Base-by-base conservation (phyloP, 306 rosid genomes). In the Ceratonia siliqua region DNA sequence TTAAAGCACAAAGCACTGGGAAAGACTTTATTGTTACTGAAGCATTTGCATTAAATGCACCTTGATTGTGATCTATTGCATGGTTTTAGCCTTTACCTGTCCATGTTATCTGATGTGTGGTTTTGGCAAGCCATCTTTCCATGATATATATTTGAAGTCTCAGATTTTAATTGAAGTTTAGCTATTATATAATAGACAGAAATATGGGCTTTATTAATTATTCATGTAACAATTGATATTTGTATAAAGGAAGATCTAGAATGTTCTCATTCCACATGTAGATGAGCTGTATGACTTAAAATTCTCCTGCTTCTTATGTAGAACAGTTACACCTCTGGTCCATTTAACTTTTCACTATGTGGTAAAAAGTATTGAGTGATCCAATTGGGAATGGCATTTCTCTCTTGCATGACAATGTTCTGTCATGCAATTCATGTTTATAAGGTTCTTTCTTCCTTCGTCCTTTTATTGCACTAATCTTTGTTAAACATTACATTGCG, bases 41-140 rank as follows among this genome's bases (percentile, higher is more conserved):
- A 3, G 20, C 6, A 28, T 50, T 30, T 39, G 35, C 52, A 62
- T 61, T n/a, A 50, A 66, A 11, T 43, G 48, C 68, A 68, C 45
- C 55, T 36, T 62, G 18, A 55, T 65, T 66, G 15, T 73, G 24
- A 65, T 79, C 17, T 22, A 45, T 33, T 71, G 28, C 70, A 57
- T 73, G 25, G 46, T 33, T 53, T 21, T 54, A 22, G 67, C 65
- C 50, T 28, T 53, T 13, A 57, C 28, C 49, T 53, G 33, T 28
- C 56, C 33, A 62, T 78, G 43, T 25, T 43, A 25, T 9, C 56
- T 42, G 30, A 28, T 49, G 11, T 38, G 55, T 70, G 70, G 50
- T 25, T 32, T 39, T 42, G 13, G 39, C 36, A 57, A 48, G 54
- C 36, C 33, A 68, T 33, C 6, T 77, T 59, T 39, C 48, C 50